These are phyloP conservation scores for Nidula microcarpa DNA, from an alignment of 768 basidiomycete species.

Conservation along the genomic window DNA sequence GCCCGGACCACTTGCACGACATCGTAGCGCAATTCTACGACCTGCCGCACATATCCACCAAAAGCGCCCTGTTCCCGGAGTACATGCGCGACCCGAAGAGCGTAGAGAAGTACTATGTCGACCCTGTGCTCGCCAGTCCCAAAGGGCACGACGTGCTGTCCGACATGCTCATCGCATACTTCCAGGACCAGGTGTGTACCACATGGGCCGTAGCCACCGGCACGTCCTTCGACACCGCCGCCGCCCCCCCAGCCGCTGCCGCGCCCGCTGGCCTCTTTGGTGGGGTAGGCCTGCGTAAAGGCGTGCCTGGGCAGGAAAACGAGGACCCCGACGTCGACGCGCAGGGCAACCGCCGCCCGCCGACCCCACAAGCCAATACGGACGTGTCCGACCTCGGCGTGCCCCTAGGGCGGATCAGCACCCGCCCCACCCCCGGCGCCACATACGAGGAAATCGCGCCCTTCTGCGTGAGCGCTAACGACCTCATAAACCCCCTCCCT, in stretches of 20 bases:
- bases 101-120: conserved; percentile 69
- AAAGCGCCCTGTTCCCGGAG: conserved; percentile 75
- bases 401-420: conserved; percentile 71
- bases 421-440: conserved; percentile 47
- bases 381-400: conserved; percentile 42
- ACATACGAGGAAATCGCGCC: conserved; percentile 86
- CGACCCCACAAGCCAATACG: conserved; percentile 11
- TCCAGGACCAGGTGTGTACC: conserved; percentile 85
- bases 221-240: conserved; percentile 57
- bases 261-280: conserved; percentile 73
- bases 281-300: conserved; percentile 80
- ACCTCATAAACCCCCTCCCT: conserved; percentile 96
- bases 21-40: conserved; percentile 97
- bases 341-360: conserved; percentile 19
- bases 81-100: conserved; percentile 75
- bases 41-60: conserved; percentile 87
- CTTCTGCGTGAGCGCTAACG: conserved; percentile 94
- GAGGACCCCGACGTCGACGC: conserved; percentile 26
- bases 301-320: conserved; percentile 39
- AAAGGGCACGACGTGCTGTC: conserved; percentile 81
- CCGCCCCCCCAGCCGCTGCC: conserved; percentile 26
- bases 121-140: conserved; percentile 78
- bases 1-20: conserved; percentile 88
- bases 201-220: conserved; percentile 80
- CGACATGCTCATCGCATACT: conserved; percentile 89